These are phyloP conservation scores for Paraphaeosphaeria sporulosa DNA, from an alignment of 2,329 filamentous ascomycete species.

Conservation along the genomic window DNA sequence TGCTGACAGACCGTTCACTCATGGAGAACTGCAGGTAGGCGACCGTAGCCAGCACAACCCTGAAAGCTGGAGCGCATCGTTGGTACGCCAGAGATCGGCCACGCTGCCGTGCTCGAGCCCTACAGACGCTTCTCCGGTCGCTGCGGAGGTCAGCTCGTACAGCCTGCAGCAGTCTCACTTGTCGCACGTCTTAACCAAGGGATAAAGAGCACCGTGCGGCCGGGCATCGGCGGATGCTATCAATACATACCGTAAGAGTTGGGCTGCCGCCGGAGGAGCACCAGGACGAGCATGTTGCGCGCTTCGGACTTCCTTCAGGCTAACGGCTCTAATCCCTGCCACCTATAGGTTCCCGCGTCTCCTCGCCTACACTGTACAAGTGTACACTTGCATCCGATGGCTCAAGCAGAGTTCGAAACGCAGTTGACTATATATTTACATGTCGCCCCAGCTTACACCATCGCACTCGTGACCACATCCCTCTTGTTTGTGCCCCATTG, in stretches of 20 bases:
- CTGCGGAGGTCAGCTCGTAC: slow-evolving; percentile 8
- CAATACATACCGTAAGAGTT: slow-evolving; percentile 4
- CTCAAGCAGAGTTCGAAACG: not conserved
- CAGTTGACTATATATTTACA: not conserved
- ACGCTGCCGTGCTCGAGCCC: not conserved
- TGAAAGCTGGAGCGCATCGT: slow-evolving; percentile 13
- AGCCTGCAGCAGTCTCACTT: not conserved
- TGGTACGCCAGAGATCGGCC: not conserved
- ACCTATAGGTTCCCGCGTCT: not conserved
- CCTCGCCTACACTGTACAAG: not conserved
- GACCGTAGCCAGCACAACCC: slow-evolving; percentile 15
- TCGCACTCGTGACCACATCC: slow-evolving; percentile 2
- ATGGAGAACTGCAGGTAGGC: slow-evolving; percentile 4
- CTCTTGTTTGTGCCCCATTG: not conserved
- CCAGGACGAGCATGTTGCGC: slow-evolving; percentile 6
- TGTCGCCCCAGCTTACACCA: not conserved
- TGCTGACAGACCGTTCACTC: slow-evolving; percentile 27
- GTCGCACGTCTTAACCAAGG: slow-evolving; percentile 1
- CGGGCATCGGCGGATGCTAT: not conserved
- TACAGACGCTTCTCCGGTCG: slow-evolving; percentile 8
- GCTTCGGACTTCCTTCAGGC: slow-evolving; percentile 2
- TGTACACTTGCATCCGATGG: not conserved
- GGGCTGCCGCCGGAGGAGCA: not conserved
- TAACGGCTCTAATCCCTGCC: slow-evolving; percentile 10
- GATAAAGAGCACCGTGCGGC: not conserved